These are phyloP conservation scores for Neurospora sp. DNA, from an alignment of 495 filamentous ascomycete genomes.

Conservation along the genomic window DNA sequence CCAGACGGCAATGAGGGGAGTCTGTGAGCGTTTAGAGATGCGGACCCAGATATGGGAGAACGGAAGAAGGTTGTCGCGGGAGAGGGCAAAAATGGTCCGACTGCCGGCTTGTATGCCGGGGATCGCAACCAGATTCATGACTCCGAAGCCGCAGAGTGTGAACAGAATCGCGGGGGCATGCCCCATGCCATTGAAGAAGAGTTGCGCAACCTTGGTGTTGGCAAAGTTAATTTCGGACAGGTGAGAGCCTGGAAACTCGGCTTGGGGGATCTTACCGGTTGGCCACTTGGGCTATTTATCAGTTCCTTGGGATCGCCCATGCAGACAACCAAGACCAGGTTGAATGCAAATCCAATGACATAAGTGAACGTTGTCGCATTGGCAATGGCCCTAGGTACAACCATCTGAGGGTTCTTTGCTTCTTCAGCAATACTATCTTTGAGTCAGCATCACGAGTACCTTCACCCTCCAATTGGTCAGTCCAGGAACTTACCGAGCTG, in stretches of 20 bases:
- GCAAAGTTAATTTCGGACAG: neutral
- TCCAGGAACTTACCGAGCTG: slow-evolving; percentile 14
- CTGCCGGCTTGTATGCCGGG: slow-evolving; percentile 52
- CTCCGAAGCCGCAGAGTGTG: slow-evolving; percentile 47
- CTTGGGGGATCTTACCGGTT: slow-evolving; percentile 31
- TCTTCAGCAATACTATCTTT: slow-evolving; percentile 45
- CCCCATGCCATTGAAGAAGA: slow-evolving; percentile 53
- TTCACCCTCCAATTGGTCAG: no score
- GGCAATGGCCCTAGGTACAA: slow-evolving; percentile 52
- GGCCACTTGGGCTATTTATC: slow-evolving; percentile 35
- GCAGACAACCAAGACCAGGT: slow-evolving; percentile 52
- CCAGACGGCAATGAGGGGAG: slow-evolving; percentile 53
- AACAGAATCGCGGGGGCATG: slow-evolving; percentile 49
- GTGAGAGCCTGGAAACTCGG: neutral
- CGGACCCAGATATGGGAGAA: slow-evolving; percentile 45
- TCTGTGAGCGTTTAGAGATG: slow-evolving; percentile 42
- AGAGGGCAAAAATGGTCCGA: slow-evolving; percentile 53
- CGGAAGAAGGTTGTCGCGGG: slow-evolving; percentile 49
- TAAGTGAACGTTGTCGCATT: slow-evolving; percentile 52
- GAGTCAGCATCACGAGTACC: neutral
- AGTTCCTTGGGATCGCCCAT: slow-evolving; percentile 45
- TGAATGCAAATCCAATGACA: slow-evolving; percentile 50
- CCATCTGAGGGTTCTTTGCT: slow-evolving; percentile 46
- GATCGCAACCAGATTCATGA: slow-evolving; percentile 50
- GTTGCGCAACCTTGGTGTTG: slow-evolving; percentile 37